Percentiles rank a stretch among this genome's conserved stretches.
These are phyloP conservation scores for Jamesozyma gamospora DNA, from an alignment of 805 yeast species.

Conservation along the genomic window DNA sequence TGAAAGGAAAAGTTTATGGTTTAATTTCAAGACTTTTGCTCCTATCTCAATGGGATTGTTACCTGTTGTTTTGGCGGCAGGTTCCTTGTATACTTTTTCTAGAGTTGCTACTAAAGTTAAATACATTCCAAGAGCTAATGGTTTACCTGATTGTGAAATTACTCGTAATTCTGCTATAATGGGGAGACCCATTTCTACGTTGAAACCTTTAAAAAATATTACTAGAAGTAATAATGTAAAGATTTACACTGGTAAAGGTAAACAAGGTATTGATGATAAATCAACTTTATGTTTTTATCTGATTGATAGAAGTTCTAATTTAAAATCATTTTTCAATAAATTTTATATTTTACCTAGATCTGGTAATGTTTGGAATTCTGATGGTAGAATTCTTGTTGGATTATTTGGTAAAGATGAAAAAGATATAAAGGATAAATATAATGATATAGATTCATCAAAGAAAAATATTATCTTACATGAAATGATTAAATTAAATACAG, in stretches of 20 bases:
- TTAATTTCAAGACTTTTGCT: conserved; percentile 13
- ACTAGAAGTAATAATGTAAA: conserved; percentile 12
- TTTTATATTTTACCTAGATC: conserved; percentile 23
- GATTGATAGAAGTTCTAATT: conserved; percentile 8
- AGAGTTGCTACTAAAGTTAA: conserved; percentile 21
- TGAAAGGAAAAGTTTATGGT: conserved; percentile 10
- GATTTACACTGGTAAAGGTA: conserved; percentile 25
- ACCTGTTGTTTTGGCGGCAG: conserved; percentile 21
- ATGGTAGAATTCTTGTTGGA: conserved; percentile 24
- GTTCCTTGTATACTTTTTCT: conserved; percentile 18
- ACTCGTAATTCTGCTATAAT: conserved; percentile 17
- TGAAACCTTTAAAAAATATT: conserved; percentile 11
- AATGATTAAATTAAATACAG: conserved; percentile 11
- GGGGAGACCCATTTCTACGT: conserved; percentile 10
- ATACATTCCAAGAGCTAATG: conserved; percentile 16
- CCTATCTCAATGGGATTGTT: conserved; percentile 19
- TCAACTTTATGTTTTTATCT: conserved; percentile 21
- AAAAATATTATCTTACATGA: conserved; percentile 7
- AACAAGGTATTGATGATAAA: conserved; percentile 25
- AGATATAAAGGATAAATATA: not conserved
- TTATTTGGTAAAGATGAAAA: conserved; percentile 19
- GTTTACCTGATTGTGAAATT: conserved; percentile 14
- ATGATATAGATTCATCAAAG: not conserved
- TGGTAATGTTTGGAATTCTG: conserved; percentile 22
- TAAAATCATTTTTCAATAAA: conserved; percentile 13